These are phyloP conservation scores for Oldenlandia corymbosa DNA, from an alignment of 257 asterid species.

Conservation along the genomic window DNA sequence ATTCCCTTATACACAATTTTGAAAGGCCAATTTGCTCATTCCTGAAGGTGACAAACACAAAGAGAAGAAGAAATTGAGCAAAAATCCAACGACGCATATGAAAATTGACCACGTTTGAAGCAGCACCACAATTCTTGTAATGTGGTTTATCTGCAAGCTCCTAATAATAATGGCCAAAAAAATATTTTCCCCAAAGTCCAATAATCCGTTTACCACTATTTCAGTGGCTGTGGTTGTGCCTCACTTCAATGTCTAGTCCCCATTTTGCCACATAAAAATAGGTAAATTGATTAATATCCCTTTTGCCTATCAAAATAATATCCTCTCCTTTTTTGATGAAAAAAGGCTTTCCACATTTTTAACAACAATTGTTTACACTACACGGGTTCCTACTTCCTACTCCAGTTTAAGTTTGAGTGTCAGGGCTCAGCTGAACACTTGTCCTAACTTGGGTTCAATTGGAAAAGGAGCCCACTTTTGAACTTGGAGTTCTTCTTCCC, in stretches of 20 bases:
- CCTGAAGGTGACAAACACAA: background rate
- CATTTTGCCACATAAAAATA: slow-evolving; percentile 34
- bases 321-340: too few species aligned
- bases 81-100: too few species aligned
- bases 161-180: slow-evolving; percentile 18
- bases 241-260: slow-evolving; percentile 21
- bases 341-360: background rate
- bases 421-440: slow-evolving; percentile 10
- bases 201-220: slow-evolving; percentile 31
- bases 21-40: too few species aligned
- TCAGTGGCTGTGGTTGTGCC: slow-evolving; percentile 51
- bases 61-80: slow-evolving; percentile 13
- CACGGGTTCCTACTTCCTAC: background rate
- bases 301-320: background rate
- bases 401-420: slow-evolving; percentile 4
- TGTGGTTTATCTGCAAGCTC: slow-evolving; percentile 38
- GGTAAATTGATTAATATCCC: background rate
- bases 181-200: slow-evolving; percentile 11
- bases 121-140: slow-evolving; percentile 42
- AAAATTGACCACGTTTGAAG: too few species aligned
- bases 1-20: too few species aligned
- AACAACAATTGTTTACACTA: background rate
- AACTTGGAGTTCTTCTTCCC: slow-evolving; percentile 9
- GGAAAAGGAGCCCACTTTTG: slow-evolving; percentile 23
- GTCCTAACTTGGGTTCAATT: slow-evolving; percentile 22